These are phyloP conservation scores for Streptanthus diversifolius DNA, from an alignment of 345 rosid species.

Conservation along the genomic window DNA sequence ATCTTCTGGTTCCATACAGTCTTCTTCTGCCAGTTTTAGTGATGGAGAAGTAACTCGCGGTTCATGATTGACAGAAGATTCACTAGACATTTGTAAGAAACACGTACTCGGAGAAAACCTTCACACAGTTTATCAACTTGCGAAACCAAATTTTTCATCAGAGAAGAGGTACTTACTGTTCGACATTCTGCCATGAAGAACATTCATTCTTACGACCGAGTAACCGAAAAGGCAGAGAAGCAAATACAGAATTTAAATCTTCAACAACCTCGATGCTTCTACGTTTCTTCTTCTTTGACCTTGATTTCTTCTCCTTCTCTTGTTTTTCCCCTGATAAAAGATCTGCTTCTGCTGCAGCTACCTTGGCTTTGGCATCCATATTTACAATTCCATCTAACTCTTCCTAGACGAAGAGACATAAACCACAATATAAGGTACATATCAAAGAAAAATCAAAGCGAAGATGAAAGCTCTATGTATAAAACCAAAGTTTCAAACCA, in stretches of 20 bases:
- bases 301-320: neutral
- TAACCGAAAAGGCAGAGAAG: neutral
- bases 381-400: neutral
- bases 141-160: neutral
- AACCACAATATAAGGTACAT: neutral
- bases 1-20: neutral
- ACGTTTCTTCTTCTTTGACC: neutral
- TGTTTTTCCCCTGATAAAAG: neutral
- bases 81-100: neutral
- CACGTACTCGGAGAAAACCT: neutral
- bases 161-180: constrained; percentile 7
- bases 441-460: neutral
- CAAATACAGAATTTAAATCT: neutral
- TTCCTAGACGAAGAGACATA: neutral
- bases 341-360: neutral
- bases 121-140: neutral
- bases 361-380: constrained; percentile 5
- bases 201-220: neutral
- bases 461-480: neutral
- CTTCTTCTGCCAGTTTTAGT: neutral
- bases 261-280: neutral
- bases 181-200: neutral
- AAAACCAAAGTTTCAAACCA: neutral
- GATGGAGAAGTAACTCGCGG: neutral
- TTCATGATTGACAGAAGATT: neutral